These are phyloP conservation scores for Plenodomus tracheiphilus DNA, from an alignment of 2,329 filamentous ascomycete genomes.

Conservation along the genomic window DNA sequence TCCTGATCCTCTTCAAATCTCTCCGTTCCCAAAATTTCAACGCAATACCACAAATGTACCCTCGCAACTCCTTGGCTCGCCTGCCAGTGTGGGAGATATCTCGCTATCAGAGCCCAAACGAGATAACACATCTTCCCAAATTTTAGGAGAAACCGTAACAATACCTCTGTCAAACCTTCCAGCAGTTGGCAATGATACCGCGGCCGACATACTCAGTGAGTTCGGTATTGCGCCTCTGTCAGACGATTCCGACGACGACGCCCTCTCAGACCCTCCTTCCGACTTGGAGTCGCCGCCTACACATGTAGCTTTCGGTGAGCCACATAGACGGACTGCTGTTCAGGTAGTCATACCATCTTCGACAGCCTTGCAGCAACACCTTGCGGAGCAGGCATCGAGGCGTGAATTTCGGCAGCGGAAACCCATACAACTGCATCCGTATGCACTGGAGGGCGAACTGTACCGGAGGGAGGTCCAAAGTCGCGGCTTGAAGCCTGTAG, in stretches of 20 bases:
- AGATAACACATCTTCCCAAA: constrained; percentile 7
- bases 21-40: constrained; percentile 10
- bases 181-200: neutral
- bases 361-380: constrained; percentile 16
- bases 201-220: constrained; percentile 17
- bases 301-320: constrained; percentile 8
- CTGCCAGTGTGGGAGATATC: constrained; percentile 5
- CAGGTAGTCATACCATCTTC: constrained; percentile 37
- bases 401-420: constrained; percentile 50
- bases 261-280: constrained; percentile 28
- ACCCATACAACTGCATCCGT: constrained; percentile 55
- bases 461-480: constrained; percentile 50
- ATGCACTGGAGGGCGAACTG: constrained; percentile 49
- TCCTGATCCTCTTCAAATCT: constrained; percentile 35
- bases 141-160: neutral
- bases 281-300: constrained; percentile 20
- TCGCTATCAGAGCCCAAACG: constrained; percentile 9
- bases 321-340: constrained; percentile 30
- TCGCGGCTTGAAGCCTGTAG: constrained; percentile 50
- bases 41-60: constrained; percentile 1
- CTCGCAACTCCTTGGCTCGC: constrained; percentile 13
- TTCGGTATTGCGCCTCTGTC: constrained; percentile 27
- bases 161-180: neutral
- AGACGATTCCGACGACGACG: constrained; percentile 29
- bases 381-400: constrained; percentile 17